These are phyloP conservation scores for Miscanthus lutarioriparius DNA, from an alignment of 176 grass and related monocot species.

Conservation along the genomic window DNA sequence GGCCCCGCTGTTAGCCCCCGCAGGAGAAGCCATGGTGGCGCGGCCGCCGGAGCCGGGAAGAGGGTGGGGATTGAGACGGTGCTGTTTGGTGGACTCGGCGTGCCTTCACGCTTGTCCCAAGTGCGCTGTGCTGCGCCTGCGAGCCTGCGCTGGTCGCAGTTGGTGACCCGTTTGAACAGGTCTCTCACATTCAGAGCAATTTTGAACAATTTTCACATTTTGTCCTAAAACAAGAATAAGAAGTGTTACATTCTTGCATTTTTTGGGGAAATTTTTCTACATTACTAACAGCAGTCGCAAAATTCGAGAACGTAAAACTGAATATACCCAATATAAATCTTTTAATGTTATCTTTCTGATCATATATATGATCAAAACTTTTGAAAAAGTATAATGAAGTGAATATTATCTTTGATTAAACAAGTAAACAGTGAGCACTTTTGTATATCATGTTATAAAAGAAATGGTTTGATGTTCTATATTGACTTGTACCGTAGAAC, in stretches of 20 bases:
- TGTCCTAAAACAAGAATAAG: background rate
- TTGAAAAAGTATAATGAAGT: background rate
- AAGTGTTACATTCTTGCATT: background rate
- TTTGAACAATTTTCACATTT: background rate
- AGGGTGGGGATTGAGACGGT: background rate
- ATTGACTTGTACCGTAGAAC: background rate
- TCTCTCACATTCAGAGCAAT: background rate
- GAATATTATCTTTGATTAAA: background rate
- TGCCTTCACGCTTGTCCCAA: background rate
- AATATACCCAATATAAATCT: background rate
- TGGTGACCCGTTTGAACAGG: background rate
- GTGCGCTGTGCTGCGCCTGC: no score
- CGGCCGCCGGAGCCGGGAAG: background rate
- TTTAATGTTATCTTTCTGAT: background rate
- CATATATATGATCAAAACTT: background rate
- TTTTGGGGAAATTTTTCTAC: background rate
- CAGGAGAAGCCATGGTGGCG: constrained; percentile 46
- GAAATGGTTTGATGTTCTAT: no score
- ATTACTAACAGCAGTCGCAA: background rate
- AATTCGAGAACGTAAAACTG: background rate
- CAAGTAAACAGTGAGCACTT: background rate
- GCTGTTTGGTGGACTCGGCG: background rate
- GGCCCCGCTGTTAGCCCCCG: constrained; percentile 6
- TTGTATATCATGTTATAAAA: background rate
- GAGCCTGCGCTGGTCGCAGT: background rate